Evolutionary conservation across 2,329 filamentous ascomycete genomes (phyloP).

Genomic region (Ascochyta lentis): DNA sequence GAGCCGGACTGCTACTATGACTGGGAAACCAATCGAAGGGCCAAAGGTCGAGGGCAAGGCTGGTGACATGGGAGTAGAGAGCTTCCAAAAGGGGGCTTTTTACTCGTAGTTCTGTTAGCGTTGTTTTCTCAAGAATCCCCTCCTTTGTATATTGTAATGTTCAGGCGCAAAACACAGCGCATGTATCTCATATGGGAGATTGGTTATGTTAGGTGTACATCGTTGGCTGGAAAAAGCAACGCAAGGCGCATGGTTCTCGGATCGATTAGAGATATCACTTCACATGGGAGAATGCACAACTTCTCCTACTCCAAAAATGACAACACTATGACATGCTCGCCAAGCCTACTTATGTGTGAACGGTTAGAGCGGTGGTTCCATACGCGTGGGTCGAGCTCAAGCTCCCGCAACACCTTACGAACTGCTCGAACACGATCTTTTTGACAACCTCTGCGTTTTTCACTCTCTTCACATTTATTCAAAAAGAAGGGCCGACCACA

Average conservation of each 20-base stretch:
- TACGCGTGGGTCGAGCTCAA: constrained; percentile 9
- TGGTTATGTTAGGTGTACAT: constrained; percentile 15
- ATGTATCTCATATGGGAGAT: constrained; percentile 12
- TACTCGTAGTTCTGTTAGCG: constrained; percentile 59
- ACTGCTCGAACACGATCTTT: background rate
- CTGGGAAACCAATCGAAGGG: constrained; percentile 52
- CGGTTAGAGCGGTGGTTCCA: constrained; percentile 6
- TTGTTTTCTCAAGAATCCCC: constrained; percentile 6
- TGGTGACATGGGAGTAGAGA: constrained; percentile 70
- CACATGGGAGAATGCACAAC: background rate
- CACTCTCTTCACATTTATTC: background rate
- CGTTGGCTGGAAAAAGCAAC: constrained; percentile 34
- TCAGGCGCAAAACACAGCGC: constrained; percentile 9
- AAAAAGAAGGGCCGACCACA: background rate
- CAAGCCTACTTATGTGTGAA: background rate
- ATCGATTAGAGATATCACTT: constrained; percentile 21
- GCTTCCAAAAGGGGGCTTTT: constrained; percentile 74
- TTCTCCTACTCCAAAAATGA: background rate
- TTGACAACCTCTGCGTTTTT: background rate
- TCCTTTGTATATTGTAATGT: constrained; percentile 19
- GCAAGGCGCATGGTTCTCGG: constrained; percentile 21
- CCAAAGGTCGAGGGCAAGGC: constrained; percentile 65
- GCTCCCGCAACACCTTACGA: constrained; percentile 3
- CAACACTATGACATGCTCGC: background rate
- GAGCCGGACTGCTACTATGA: constrained; percentile 55